phyloP scores from a whole-genome alignment of 805 yeast species.

The Crinitomyces ghanaensis region DNA sequence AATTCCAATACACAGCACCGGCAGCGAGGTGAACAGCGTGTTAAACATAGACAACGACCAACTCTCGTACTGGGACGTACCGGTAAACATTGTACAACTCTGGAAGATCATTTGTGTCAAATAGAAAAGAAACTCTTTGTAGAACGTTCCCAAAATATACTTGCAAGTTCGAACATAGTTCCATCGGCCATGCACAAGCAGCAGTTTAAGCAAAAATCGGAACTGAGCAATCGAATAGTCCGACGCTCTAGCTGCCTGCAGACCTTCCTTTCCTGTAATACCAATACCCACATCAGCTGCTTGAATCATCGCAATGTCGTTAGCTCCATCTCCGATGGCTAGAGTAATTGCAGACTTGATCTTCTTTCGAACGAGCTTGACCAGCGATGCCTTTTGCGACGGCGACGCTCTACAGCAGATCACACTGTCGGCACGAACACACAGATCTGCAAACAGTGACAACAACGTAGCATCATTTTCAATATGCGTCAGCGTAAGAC shows the following conservation, averaged over 20 bases:
- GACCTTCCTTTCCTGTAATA: constrained; percentile 92
- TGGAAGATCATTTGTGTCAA: constrained; percentile 83
- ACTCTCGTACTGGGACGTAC: constrained; percentile 84
- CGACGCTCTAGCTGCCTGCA: constrained; percentile 91
- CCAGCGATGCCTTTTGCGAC: constrained; percentile 89
- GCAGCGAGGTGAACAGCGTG: constrained; percentile 85
- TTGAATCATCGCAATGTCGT: constrained; percentile 98
- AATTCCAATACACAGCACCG: constrained; percentile 90
- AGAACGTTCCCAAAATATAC: constrained; percentile 86
- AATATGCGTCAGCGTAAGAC: constrained; percentile 65
- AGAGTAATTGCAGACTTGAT: constrained; percentile 65
- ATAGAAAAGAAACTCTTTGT: constrained; percentile 85
- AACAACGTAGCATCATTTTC: constrained; percentile 64
- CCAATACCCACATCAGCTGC: constrained; percentile 98
- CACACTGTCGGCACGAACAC: constrained; percentile 80
- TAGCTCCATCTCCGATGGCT: constrained; percentile 99
- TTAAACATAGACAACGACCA: constrained; percentile 98
- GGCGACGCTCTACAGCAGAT: constrained; percentile 96
- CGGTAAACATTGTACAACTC: constrained; percentile 77
- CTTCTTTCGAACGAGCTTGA: constrained; percentile 61
- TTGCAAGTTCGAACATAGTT: constrained; percentile 87
- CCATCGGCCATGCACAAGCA: constrained; percentile 92
- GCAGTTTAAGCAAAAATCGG: constrained; percentile 65
- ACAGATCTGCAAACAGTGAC: constrained; percentile 70
- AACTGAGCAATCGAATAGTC: constrained; percentile 96